Percentiles rank a stretch among this genome's conserved stretches.
phyloP scores from a whole-genome alignment of 2,329 filamentous ascomycete species.

The Botryotinia globosa region DNA sequence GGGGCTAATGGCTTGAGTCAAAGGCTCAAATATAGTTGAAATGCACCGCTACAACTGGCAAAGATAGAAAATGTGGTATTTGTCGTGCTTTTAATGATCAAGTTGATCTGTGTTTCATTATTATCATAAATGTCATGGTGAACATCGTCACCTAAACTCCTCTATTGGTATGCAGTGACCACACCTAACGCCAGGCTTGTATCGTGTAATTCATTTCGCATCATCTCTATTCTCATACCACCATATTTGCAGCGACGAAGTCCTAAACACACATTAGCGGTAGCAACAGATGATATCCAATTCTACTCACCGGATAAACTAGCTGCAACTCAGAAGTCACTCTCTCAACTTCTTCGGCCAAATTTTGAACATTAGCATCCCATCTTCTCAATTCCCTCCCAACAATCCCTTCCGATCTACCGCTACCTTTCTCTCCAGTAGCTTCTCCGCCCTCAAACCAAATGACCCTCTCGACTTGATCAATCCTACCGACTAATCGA shows the following conservation, averaged over 20 bases:
- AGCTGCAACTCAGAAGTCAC: constrained; percentile 78
- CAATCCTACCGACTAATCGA: constrained; percentile 80
- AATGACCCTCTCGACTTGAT: constrained; percentile 87
- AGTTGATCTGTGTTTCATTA: constrained; percentile 11
- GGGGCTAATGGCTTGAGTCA: neutral
- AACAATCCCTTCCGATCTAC: constrained; percentile 60
- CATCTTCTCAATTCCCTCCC: constrained; percentile 76
- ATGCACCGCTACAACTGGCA: neutral
- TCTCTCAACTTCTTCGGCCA: constrained; percentile 87
- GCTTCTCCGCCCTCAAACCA: constrained; percentile 78
- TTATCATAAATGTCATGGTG: constrained; percentile 18
- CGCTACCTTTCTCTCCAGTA: constrained; percentile 64
- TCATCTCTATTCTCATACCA: constrained; percentile 38
- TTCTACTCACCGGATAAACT: constrained; percentile 65
- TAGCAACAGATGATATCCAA: neutral
- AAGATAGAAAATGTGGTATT: neutral
- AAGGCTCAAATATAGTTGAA: neutral
- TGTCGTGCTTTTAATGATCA: neutral
- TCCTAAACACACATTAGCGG: constrained; percentile 42
- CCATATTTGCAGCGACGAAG: constrained; percentile 55
- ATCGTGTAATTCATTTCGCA: constrained; percentile 21
- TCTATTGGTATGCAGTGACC: constrained; percentile 18
- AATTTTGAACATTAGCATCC: constrained; percentile 82
- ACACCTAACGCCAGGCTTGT: constrained; percentile 30
- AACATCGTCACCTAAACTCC: constrained; percentile 2